Percentiles rank a stretch among this genome's conserved stretches.
Conservation (phyloP, 371 early-diverging fungal species). For the Lichtheimia corymbifera region DNA sequence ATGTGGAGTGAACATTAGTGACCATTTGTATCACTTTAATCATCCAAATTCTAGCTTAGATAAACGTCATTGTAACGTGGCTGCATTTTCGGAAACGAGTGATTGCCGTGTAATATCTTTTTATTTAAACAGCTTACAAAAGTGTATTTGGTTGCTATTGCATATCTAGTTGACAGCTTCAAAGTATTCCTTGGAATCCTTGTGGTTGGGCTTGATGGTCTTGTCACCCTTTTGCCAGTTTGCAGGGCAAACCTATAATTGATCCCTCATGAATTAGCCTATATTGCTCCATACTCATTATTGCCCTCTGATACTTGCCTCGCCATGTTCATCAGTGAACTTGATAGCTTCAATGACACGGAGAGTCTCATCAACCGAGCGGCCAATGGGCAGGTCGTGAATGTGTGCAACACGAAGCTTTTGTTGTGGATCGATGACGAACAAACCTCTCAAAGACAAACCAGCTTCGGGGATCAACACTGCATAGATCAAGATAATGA, state of each 20-base stretch:
- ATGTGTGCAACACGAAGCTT: slow-evolving; percentile 64
- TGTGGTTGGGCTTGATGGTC: slow-evolving; percentile 70
- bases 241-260: slow-evolving; percentile 74
- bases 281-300: neutral
- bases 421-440: slow-evolving; percentile 93
- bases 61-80: too few species aligned
- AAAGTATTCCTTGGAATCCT: slow-evolving; percentile 81
- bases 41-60: too few species aligned
- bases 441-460: slow-evolving; percentile 72
- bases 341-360: slow-evolving; percentile 96
- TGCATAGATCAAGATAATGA: neutral
- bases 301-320: slow-evolving; percentile 20
- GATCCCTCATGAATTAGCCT: slow-evolving; percentile 13
- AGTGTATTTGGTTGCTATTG: too few species aligned
- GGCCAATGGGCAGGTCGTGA: slow-evolving; percentile 89
- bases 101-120: too few species aligned
- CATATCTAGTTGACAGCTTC: slow-evolving; percentile 17
- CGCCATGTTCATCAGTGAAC: slow-evolving; percentile 90
- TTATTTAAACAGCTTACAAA: too few species aligned
- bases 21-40: too few species aligned
- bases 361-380: slow-evolving; percentile 93
- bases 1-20: too few species aligned
- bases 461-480: slow-evolving; percentile 74
- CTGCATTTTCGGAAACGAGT: too few species aligned
- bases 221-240: slow-evolving; percentile 83